Conservation (phyloP, 75 land plant genomes). For the Pinus taeda region DNA sequence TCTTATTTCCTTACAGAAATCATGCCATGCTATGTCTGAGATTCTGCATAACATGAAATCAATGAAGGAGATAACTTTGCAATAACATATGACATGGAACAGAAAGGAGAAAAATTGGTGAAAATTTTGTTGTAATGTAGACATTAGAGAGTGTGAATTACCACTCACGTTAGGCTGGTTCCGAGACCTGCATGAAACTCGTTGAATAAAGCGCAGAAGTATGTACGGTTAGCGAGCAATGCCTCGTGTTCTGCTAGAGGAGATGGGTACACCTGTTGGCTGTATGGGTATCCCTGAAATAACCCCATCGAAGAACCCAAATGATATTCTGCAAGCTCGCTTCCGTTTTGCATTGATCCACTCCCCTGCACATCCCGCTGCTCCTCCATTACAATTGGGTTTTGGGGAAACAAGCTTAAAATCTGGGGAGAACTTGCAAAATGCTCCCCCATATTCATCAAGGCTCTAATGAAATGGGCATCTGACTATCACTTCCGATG, state of each 20-base stretch:
- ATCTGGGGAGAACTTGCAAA: no score
- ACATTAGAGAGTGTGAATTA: conserved; percentile 4
- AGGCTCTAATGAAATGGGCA: no score
- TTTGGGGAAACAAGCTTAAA: no score
- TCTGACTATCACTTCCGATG: no score
- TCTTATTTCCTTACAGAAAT: not conserved
- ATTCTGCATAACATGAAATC: not conserved
- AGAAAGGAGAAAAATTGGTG: not conserved
- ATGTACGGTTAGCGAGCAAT: not conserved
- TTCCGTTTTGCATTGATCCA: no score
- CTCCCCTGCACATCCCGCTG: no score
- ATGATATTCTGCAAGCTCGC: not conserved
- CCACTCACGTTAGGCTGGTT: conserved; percentile 14
- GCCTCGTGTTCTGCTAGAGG: conserved; percentile 8
- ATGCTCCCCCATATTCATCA: no score
- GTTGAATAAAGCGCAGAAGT: conserved; percentile 3
- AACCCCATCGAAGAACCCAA: not conserved
- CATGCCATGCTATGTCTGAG: not conserved
- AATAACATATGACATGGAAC: not conserved
- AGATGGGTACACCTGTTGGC: conserved; percentile 4
- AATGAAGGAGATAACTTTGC: not conserved
- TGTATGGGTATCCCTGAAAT: not conserved
- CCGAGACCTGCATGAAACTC: not conserved
- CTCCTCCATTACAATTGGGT: no score
- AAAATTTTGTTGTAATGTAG: not conserved